A percentile compares a stretch with the other conserved stretches of the same genome.
Conservation (phyloP, 345 rosid genomes). For the Crucihimalaya himalaica region DNA sequence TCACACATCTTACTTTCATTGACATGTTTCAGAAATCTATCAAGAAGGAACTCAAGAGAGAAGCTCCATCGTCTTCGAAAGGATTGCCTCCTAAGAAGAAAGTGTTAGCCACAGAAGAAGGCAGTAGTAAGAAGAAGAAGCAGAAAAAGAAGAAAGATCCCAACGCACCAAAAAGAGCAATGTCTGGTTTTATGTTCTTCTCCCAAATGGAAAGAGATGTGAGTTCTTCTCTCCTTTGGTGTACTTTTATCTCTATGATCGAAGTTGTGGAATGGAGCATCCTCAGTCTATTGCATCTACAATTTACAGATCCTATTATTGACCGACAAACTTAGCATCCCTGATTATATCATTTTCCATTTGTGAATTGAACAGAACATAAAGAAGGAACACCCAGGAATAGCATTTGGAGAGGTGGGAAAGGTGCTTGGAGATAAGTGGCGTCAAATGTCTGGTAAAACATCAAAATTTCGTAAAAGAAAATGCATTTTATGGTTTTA, state of each 20-base stretch:
- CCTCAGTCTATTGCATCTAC: background rate
- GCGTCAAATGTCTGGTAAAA: constrained; percentile 74
- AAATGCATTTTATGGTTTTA: background rate
- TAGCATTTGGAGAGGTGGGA: constrained; percentile 60
- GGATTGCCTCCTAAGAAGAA: constrained; percentile 66
- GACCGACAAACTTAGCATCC: background rate
- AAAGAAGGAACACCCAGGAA: constrained; percentile 74
- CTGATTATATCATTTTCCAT: background rate
- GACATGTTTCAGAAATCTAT: constrained; percentile 60
- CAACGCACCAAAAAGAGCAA: constrained; percentile 86
- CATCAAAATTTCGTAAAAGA: background rate
- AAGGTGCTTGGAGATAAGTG: constrained; percentile 79
- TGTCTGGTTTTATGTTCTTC: constrained; percentile 74
- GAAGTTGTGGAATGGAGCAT: background rate
- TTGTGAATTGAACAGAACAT: constrained; percentile 57
- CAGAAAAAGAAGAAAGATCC: constrained; percentile 95
- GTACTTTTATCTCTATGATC: background rate
- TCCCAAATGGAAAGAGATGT: constrained; percentile 91
- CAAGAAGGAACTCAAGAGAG: constrained; percentile 72
- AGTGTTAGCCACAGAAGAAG: constrained; percentile 63
- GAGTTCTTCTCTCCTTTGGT: constrained; percentile 26
- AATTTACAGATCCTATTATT: background rate
- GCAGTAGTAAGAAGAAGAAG: constrained; percentile 71
- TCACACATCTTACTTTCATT: background rate
- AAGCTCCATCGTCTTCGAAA: constrained; percentile 63